Conservation (phyloP, 768 basidiomycete genomes). For the Leccinum ochraceum region DNA sequence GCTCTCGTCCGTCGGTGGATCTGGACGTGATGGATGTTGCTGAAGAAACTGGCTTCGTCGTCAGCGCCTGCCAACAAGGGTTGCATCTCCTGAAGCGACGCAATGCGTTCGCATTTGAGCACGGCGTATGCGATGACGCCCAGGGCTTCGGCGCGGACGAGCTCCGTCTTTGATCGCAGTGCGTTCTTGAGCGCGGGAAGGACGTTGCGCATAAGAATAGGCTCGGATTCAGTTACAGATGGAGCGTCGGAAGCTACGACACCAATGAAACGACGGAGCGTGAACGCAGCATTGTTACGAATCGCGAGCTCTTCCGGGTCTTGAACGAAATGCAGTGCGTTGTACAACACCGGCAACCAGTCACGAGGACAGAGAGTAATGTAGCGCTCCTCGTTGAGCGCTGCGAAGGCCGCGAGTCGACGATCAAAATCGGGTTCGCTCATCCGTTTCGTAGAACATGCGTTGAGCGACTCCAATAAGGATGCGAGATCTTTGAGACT, state of each 20-base stretch:
- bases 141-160: constrained; percentile 84
- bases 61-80: constrained; percentile 83
- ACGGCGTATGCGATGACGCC: constrained; percentile 78
- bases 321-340: constrained; percentile 82
- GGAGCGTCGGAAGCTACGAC: constrained; percentile 36
- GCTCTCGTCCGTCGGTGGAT: constrained; percentile 87
- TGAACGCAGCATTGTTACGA: constrained; percentile 74
- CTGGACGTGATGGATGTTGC: constrained; percentile 94
- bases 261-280: constrained; percentile 79
- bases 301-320: constrained; percentile 88
- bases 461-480: constrained; percentile 72
- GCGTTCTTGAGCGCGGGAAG: constrained; percentile 81
- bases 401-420: constrained; percentile 72
- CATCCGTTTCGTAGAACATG: constrained; percentile 77
- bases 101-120: constrained; percentile 56
- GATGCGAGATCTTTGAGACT: constrained; percentile 49
- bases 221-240: constrained; percentile 46
- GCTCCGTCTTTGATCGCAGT: constrained; percentile 76
- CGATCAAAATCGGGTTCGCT: constrained; percentile 94
- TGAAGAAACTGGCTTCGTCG: constrained; percentile 95
- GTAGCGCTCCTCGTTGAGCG: constrained; percentile 69
- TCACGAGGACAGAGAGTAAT: constrained; percentile 49
- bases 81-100: constrained; percentile 74
- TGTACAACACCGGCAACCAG: constrained; percentile 86
- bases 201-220: constrained; percentile 61